These are phyloP conservation scores for Kwoniella bestiolae DNA, from an alignment of 768 basidiomycete genomes.

Conservation along the genomic window DNA sequence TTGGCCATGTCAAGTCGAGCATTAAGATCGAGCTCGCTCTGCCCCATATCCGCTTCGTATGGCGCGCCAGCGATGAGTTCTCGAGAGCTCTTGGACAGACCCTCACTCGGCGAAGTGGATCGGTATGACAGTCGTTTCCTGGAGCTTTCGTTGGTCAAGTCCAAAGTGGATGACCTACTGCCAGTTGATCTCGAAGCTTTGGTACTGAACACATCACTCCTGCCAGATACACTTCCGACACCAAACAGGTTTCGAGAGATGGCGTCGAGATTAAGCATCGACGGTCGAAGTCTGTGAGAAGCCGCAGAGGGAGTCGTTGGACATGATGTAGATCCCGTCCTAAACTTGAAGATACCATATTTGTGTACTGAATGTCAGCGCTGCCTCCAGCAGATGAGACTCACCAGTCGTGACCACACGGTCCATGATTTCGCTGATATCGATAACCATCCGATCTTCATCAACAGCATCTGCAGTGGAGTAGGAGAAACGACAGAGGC, in stretches of 20 bases:
- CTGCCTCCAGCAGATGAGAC: slow-evolving; percentile 43
- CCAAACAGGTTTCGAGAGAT: slow-evolving; percentile 90
- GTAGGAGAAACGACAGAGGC: slow-evolving; percentile 72
- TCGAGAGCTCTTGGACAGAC: not conserved
- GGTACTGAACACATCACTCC: slow-evolving; percentile 73
- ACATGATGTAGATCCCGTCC: slow-evolving; percentile 73
- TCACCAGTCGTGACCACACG: slow-evolving; percentile 81
- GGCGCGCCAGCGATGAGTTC: slow-evolving; percentile 21
- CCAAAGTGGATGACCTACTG: slow-evolving; percentile 69
- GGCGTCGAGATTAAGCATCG: slow-evolving; percentile 87
- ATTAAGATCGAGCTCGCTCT: slow-evolving; percentile 66
- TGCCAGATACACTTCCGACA: slow-evolving; percentile 57
- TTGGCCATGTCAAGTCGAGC: slow-evolving; percentile 79
- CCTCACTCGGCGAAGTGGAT: slow-evolving; percentile 20
- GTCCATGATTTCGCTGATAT: slow-evolving; percentile 73
- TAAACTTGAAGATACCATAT: slow-evolving; percentile 85
- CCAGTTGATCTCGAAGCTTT: slow-evolving; percentile 67
- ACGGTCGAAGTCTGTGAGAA: slow-evolving; percentile 70
- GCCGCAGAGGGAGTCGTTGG: slow-evolving; percentile 80
- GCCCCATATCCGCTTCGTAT: slow-evolving; percentile 49
- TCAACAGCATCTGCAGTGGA: slow-evolving; percentile 26
- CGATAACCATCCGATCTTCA: slow-evolving; percentile 67
- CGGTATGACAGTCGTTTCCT: slow-evolving; percentile 19
- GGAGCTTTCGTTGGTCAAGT: not conserved
- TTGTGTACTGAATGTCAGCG: slow-evolving; percentile 59